Evolutionary conservation across 2,329 filamentous ascomycete genomes (phyloP), one percentile per base, ranked within the genome.

Genomic region (Talaromyces albobiverticillius): DNA sequence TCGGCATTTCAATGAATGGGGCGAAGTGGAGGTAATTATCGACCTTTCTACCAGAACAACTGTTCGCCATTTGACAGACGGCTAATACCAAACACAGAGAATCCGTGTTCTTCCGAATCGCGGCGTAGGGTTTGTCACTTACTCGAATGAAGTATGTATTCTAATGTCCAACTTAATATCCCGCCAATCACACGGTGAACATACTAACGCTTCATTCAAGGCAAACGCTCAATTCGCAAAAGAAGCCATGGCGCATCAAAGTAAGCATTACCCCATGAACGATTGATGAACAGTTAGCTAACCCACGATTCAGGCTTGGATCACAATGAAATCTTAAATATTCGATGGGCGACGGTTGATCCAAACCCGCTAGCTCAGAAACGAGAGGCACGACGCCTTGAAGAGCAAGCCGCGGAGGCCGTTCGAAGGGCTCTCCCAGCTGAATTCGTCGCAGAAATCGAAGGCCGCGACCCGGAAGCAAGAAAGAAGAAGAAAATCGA

Each of bases 1-100:
- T 26, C 82, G 95, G 13, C 94, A 99, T 73, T 96, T 97, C 68
- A 88, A 90, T 22, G 94, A 99, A 80, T 99, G 92, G 92, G 94
- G 94, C 0, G 88, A 92, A 64, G 79, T 99, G 47, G 93, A 97
- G 70, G 26, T 29, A 29, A 29, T 29, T 29, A 29, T 29, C 26
- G 10, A 10, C 10, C 26, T 10, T 29, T 29, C 5, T n/a, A n/a
- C n/a, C n/a, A 10, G 26, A 6, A 29, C 26, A 29, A 5, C 26
- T 6, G 26, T 29, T 29, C 26, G 26, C 26, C 26, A 29, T 5
- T n/a, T 29, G 26, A 10, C 26, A 29, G 10, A 10, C 26, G 10
- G 26, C 26, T 29, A 10, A 29, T 29, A 6, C 10, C 10, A 5
- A 29, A 29, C 26, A 29, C 26, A 29, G 32, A 83, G 94, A 42